Evolutionary conservation across 352 stramenopile species (phyloP), one percentile per base, ranked within the genome.

Genomic region (Blastocystis sp.): DNA sequence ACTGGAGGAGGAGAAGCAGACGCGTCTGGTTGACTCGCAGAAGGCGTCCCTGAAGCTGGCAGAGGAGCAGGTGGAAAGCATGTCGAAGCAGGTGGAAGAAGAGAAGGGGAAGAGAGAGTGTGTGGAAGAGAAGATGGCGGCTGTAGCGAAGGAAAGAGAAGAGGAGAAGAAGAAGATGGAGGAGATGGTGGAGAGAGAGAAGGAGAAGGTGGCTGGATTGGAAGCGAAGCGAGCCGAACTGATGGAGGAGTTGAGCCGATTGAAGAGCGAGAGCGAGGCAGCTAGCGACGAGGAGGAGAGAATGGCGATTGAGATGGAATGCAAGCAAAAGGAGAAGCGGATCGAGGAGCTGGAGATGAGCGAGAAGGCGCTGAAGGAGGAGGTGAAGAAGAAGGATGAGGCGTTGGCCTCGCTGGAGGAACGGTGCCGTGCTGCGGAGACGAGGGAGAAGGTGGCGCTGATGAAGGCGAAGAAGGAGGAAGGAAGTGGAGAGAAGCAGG

Each of bases 271-370:
- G 61, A 28, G 41, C 10, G 34, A 40, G 19, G 34, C 41, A 45
- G n/a, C 41, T n/a, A 67, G 40, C 48, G 74, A 84, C 28, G 56
- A 66, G 74, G 74, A 84, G 4, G 74, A 84, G 17, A 45, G n/a
- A 34, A 62, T 84, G 2, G 48, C 43, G 14, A 28, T 84, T 28
- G 74, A 84, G 38, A 19, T 43, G 38, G 74, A 84, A 41, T n/a
- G 67, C 10, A 84, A 84, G 59, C 74, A 84, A 10, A 66, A 48
- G 43, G 64, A 74, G 2, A 41, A 74, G 64, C 4, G 11, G 64
- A 74, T 74, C 28, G 40, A 28, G 28, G 19, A 34, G 64, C 34
- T 74, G 28, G 9, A 52, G 28, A 74, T 45, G 64, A 19, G 7
- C 41, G 48, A 56, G 48, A 14, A 56, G 0, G 48, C 5, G 48